phyloP scores from a whole-genome alignment of 805 yeast species.

The Ogataea zsoltii region DNA sequence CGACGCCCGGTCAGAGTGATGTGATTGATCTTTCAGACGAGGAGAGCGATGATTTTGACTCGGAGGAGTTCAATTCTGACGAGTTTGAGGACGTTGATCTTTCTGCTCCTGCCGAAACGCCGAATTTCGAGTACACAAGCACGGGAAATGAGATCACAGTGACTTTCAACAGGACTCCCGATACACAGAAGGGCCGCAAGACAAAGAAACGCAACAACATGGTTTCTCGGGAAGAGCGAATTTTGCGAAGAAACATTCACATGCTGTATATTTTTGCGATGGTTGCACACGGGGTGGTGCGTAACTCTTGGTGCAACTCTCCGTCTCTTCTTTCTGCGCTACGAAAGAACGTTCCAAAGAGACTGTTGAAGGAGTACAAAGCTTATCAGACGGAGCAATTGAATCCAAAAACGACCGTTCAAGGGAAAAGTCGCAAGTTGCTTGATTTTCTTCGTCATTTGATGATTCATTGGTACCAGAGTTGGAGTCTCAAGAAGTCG shows the following conservation, averaged over 20 bases:
- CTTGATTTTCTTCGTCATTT: conserved; percentile 75
- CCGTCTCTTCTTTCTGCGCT: conserved; percentile 41
- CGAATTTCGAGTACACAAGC: neutral
- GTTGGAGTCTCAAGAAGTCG: conserved; percentile 35
- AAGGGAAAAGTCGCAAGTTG: conserved; percentile 61
- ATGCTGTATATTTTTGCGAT: conserved; percentile 56
- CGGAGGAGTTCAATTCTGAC: conserved; percentile 38
- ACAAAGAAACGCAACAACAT: conserved; percentile 34
- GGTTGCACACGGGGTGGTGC: conserved; percentile 62
- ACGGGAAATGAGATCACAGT: conserved; percentile 22
- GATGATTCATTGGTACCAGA: conserved; percentile 56
- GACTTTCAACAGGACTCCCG: conserved; percentile 22
- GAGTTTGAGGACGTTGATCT: conserved; percentile 43
- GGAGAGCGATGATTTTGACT: conserved; percentile 15
- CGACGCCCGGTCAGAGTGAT: neutral
- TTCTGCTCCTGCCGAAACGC: conserved; percentile 12
- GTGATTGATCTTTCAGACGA: conserved; percentile 1
- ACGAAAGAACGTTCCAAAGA: conserved; percentile 47
- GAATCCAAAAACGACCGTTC: conserved; percentile 21
- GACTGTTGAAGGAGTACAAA: conserved; percentile 46
- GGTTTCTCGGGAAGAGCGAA: conserved; percentile 57
- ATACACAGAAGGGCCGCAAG: conserved; percentile 16
- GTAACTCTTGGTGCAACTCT: conserved; percentile 77
- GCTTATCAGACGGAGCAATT: conserved; percentile 25
- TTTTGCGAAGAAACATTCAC: conserved; percentile 55